phyloP scores from a whole-genome alignment of 108 stramenopile species.

The Chaetoceros tenuissimus region DNA sequence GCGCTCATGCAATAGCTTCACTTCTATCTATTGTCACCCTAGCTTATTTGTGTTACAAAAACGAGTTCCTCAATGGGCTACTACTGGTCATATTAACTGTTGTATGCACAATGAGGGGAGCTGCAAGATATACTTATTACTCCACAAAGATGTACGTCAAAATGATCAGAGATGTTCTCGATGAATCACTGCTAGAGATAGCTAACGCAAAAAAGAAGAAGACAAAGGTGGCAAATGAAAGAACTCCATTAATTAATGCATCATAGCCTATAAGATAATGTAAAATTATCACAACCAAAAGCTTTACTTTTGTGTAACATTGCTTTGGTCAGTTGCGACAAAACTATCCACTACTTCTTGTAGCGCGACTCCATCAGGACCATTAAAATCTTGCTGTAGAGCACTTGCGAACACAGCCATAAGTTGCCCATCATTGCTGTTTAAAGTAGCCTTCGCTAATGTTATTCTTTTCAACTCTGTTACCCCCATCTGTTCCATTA shows the following conservation, averaged over 20 bases:
- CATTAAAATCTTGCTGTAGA: constrained; percentile 64
- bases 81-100: constrained; percentile 9
- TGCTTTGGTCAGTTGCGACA: constrained; percentile 37
- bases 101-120: constrained; percentile 25
- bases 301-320: no score
- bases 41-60: constrained; percentile 31
- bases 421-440: constrained; percentile 61
- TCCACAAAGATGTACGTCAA: constrained; percentile 35
- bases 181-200: no score
- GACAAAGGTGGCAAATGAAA: no score
- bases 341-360: constrained; percentile 47
- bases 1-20: constrained; percentile 22
- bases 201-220: no score
- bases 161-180: constrained; percentile 18
- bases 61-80: constrained; percentile 12
- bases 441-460: constrained; percentile 60
- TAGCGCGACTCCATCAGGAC: constrained; percentile 59
- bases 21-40: constrained; percentile 20
- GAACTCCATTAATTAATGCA: no score
- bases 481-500: constrained; percentile 68
- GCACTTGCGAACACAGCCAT: constrained; percentile 75
- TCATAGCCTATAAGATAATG: no score
- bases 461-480: constrained; percentile 62
- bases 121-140: constrained; percentile 42
- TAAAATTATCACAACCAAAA: no score